Evolutionary conservation across 768 basidiomycete species (phyloP).

Genomic region (Polyporus arcularius): DNA sequence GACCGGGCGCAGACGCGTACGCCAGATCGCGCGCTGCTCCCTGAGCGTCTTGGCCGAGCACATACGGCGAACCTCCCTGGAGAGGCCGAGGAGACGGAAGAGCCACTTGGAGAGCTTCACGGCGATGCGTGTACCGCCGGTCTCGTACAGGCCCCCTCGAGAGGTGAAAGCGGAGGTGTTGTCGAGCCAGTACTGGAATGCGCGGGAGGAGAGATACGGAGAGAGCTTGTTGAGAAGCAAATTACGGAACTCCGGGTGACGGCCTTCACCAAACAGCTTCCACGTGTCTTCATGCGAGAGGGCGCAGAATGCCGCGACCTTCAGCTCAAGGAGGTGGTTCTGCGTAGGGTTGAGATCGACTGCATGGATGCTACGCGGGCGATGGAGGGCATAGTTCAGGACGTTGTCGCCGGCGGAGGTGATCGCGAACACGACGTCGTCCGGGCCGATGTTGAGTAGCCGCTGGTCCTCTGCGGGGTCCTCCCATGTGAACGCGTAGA

Average conservation of each 20-base stretch:
- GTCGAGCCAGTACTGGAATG: constrained; percentile 77
- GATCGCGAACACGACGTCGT: constrained; percentile 73
- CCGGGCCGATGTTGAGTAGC: constrained; percentile 53
- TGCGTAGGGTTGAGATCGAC: constrained; percentile 80
- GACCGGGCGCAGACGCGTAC: constrained; percentile 57
- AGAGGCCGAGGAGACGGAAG: constrained; percentile 61
- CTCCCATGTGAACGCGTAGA: constrained; percentile 68
- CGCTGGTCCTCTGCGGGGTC: constrained; percentile 76
- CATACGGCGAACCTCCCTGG: constrained; percentile 53
- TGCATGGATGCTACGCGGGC: constrained; percentile 68
- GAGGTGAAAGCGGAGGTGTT: constrained; percentile 50
- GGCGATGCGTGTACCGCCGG: constrained; percentile 69
- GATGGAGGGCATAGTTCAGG: constrained; percentile 72
- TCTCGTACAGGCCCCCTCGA: constrained; percentile 26
- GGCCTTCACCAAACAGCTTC: constrained; percentile 67
- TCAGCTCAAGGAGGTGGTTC: constrained; percentile 78
- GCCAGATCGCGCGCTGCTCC: constrained; percentile 68
- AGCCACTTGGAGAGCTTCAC: constrained; percentile 60
- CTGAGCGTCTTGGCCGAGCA: constrained; percentile 53
- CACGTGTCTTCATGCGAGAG: constrained; percentile 64
- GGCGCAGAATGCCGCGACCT: constrained; percentile 64
- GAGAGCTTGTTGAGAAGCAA: constrained; percentile 63
- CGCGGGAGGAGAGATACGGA: constrained; percentile 67
- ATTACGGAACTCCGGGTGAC: constrained; percentile 56
- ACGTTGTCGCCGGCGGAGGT: constrained; percentile 82